These are phyloP conservation scores for Geoglossum glabrum DNA, from an alignment of 495 filamentous ascomycete species.

Conservation along the genomic window DNA sequence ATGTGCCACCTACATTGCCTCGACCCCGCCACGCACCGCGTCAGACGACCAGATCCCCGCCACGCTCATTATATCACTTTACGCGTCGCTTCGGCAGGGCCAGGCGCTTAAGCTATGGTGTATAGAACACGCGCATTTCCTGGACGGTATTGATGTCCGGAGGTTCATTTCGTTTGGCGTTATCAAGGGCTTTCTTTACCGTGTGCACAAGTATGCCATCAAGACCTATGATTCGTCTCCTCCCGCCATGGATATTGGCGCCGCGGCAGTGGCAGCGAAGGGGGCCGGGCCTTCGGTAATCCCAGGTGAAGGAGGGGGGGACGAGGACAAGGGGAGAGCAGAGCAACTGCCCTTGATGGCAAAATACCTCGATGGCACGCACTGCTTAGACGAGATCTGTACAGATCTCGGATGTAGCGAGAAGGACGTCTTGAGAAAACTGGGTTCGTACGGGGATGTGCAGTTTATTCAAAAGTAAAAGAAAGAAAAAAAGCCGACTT, in stretches of 20 bases:
- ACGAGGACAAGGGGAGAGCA: constrained; percentile 5
- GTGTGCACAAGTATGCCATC: constrained; percentile 78
- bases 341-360: constrained; percentile 3
- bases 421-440: constrained; percentile 28
- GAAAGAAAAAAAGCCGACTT: background rate
- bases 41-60: background rate
- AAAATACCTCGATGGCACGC: constrained; percentile 55
- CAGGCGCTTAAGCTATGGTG: constrained; percentile 69
- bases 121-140: constrained; percentile 41
- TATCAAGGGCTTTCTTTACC: constrained; percentile 87
- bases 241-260: constrained; percentile 21
- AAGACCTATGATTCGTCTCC: constrained; percentile 29
- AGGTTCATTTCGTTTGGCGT: constrained; percentile 89
- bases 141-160: constrained; percentile 62
- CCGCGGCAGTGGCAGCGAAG: constrained; percentile 12
- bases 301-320: background rate
- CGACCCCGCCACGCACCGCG: background rate
- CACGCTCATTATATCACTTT: constrained; percentile 27
- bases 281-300: constrained; percentile 5
- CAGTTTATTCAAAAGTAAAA: constrained; percentile 3
- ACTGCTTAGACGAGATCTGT: constrained; percentile 80
- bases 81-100: constrained; percentile 57
- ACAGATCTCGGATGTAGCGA: constrained; percentile 48
- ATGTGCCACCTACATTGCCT: constrained; percentile 46
- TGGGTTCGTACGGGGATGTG: constrained; percentile 1